Evolutionary conservation across 1,284 basidiomycete species (phyloP).

Genomic region (Papiliotrema terrestris): DNA sequence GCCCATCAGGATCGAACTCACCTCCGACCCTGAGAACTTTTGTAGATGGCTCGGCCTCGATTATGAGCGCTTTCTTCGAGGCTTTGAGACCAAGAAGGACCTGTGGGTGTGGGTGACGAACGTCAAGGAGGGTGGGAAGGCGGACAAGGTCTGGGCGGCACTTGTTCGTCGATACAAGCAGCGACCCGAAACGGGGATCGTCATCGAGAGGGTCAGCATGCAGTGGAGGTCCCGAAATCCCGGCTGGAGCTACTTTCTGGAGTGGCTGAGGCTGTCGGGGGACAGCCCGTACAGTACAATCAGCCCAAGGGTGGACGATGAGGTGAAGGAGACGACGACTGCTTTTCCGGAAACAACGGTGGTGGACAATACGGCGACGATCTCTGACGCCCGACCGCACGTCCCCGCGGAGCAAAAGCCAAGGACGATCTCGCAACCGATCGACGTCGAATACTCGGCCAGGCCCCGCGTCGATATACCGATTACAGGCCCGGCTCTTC

Average conservation of each 20-base stretch:
- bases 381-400: neutral
- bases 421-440: neutral
- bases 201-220: neutral
- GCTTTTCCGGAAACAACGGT: neutral
- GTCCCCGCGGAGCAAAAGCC: neutral
- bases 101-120: slow-evolving; percentile 20
- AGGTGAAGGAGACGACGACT: neutral
- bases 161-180: neutral
- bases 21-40: slow-evolving; percentile 16
- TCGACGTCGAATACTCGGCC: neutral
- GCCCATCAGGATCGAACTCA: slow-evolving; percentile 23
- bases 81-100: slow-evolving; percentile 17
- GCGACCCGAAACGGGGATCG: neutral
- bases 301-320: neutral
- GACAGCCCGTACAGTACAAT: neutral
- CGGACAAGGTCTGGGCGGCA: slow-evolving; percentile 2
- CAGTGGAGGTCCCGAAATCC: neutral
- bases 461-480: too few species aligned
- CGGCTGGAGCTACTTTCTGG: neutral
- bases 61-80: slow-evolving; percentile 10
- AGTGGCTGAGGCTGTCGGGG: neutral
- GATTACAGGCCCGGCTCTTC: too few species aligned
- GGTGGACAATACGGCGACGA: neutral
- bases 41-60: slow-evolving; percentile 34
- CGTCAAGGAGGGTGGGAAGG: neutral